A percentile compares a stretch with the other conserved stretches of the same genome.
These are phyloP conservation scores for Neonectria hederae DNA, from an alignment of 2,329 filamentous ascomycete genomes.

Conservation along the genomic window DNA sequence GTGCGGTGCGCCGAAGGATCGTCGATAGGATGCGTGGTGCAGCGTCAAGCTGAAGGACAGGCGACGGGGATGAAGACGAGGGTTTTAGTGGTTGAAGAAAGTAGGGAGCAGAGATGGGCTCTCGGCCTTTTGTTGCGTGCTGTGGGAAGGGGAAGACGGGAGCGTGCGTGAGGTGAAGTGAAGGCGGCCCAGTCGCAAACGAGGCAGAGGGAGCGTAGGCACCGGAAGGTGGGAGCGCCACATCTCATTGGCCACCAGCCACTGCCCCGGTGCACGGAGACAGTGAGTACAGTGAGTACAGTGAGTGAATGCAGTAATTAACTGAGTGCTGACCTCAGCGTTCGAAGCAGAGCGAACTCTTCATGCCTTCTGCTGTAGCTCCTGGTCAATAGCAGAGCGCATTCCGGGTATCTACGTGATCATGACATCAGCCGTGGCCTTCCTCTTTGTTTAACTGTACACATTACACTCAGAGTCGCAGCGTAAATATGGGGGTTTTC, in stretches of 20 bases:
- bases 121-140: conserved; percentile 12
- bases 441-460: not conserved
- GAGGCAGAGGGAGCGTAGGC: conserved; percentile 22
- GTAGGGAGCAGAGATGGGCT: not conserved
- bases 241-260: conserved; percentile 39
- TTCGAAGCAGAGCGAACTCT: conserved; percentile 3
- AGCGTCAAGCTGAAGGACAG: not conserved
- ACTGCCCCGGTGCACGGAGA: conserved; percentile 12
- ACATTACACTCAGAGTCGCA: not conserved
- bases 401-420: not conserved
- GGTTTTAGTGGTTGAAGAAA: not conserved
- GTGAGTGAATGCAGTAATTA: too few species aligned
- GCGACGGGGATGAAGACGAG: not conserved
- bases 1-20: not conserved
- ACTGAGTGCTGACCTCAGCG: conserved; percentile 20
- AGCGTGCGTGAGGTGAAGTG: conserved; percentile 34
- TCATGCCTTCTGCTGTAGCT: not conserved
- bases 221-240: conserved; percentile 35
- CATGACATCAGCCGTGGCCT: not conserved
- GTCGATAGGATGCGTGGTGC: conserved; percentile 1
- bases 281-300: not conserved
- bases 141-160: conserved; percentile 29
- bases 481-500: not conserved
- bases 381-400: not conserved
- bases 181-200: conserved; percentile 23